Conservation (phyloP, 1,284 basidiomycete species). For the Cryptococcus sp. region DNA sequence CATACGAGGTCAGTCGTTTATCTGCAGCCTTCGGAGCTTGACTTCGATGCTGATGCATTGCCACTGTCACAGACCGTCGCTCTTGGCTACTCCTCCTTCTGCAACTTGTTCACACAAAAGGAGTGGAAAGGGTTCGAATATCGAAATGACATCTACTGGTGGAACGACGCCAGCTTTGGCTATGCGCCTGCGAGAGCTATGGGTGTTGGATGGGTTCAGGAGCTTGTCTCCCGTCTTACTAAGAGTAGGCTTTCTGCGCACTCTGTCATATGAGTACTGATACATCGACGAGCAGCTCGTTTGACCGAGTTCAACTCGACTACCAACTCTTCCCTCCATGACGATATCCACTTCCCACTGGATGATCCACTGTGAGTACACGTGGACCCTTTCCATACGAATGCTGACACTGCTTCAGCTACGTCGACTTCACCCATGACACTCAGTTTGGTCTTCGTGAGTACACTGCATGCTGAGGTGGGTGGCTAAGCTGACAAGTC, state of each 20-base stretch:
- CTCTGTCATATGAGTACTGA: not conserved
- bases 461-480: slow-evolving; percentile 8
- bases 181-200: slow-evolving; percentile 50
- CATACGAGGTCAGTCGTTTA: slow-evolving; percentile 59
- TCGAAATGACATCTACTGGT: slow-evolving; percentile 54
- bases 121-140: slow-evolving; percentile 70
- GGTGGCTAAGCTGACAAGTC: slow-evolving; percentile 11
- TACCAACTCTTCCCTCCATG: slow-evolving; percentile 62
- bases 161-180: slow-evolving; percentile 52
- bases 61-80: slow-evolving; percentile 50
- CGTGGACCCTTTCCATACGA: not conserved
- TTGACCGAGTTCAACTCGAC: slow-evolving; percentile 60
- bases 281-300: slow-evolving; percentile 46
- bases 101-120: slow-evolving; percentile 64
- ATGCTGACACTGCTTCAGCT: slow-evolving; percentile 20
- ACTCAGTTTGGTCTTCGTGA: slow-evolving; percentile 48
- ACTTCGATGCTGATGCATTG: not conserved
- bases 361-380: slow-evolving; percentile 61
- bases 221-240: slow-evolving; percentile 51
- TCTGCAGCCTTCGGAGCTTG: not conserved
- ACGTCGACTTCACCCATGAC: slow-evolving; percentile 52
- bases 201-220: slow-evolving; percentile 55
- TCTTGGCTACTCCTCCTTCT: slow-evolving; percentile 56
- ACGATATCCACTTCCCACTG: slow-evolving; percentile 63
- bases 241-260: slow-evolving; percentile 35